Evolutionary conservation across 176 grass and related monocot genomes (phyloP).

Genomic region (Musa beccarii): DNA sequence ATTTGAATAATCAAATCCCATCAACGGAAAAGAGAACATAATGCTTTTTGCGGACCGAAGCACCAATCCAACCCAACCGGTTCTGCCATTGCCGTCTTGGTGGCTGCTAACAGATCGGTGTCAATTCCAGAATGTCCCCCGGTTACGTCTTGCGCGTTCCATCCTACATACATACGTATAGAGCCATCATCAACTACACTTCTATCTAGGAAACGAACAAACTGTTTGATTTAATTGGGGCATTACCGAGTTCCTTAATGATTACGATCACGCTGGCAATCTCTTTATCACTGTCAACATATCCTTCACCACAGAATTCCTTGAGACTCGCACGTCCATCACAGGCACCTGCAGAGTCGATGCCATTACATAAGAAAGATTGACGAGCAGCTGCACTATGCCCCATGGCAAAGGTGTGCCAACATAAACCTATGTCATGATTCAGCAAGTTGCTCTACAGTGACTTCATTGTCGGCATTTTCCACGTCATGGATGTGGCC

Average conservation of each 20-base stretch:
- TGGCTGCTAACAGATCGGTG: constrained; percentile 83
- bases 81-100: constrained; percentile 62
- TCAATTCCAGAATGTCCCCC: constrained; percentile 82
- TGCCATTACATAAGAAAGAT: constrained; percentile 39
- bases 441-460: constrained; percentile 69
- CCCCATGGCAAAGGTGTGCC: background rate
- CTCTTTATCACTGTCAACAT: constrained; percentile 87
- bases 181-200: background rate
- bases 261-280: constrained; percentile 88
- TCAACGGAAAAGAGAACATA: background rate
- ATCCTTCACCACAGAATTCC: constrained; percentile 93
- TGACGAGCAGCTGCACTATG: too few species aligned
- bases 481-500: constrained; percentile 84
- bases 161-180: constrained; percentile 49
- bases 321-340: constrained; percentile 64
- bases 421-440: constrained; percentile 61
- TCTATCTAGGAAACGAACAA: background rate
- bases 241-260: constrained; percentile 83
- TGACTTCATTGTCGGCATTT: constrained; percentile 95
- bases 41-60: background rate
- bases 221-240: background rate
- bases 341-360: constrained; percentile 63
- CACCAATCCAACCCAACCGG: constrained; percentile 51
- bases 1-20: too few species aligned
- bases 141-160: constrained; percentile 83